Conservation (phyloP, 2,329 filamentous ascomycete species). For the Zymoseptoria tritici region DNA sequence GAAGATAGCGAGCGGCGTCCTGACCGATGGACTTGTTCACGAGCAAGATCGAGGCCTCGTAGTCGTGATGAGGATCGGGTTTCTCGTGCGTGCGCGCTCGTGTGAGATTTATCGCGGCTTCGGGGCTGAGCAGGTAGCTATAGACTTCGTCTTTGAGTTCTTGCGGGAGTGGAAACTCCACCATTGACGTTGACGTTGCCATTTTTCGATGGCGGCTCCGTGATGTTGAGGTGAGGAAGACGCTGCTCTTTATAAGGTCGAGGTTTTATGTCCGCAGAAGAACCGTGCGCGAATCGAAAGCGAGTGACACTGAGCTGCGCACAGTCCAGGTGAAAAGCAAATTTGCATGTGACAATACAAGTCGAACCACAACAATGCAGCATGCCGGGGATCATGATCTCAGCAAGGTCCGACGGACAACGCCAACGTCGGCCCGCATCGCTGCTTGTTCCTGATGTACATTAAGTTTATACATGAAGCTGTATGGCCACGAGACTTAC, state of each 20-base stretch:
- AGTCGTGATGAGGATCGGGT: background rate
- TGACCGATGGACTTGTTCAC: conserved; percentile 1
- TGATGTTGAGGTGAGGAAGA: too few species aligned
- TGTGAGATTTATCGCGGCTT: background rate
- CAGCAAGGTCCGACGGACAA: too few species aligned
- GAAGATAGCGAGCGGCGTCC: background rate
- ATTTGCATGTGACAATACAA: too few species aligned
- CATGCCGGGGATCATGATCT: background rate
- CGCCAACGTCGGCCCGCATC: background rate
- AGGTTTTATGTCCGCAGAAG: too few species aligned
- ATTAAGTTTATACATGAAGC: background rate
- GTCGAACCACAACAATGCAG: too few species aligned
- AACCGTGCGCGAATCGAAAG: too few species aligned
- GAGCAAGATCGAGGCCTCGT: background rate
- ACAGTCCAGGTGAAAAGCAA: too few species aligned
- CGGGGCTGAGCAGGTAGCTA: background rate
- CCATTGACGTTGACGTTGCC: background rate
- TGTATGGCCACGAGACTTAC: background rate
- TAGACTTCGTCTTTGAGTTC: background rate
- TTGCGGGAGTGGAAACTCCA: background rate
- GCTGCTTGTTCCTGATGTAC: background rate
- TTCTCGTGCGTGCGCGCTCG: background rate
- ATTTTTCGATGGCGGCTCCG: too few species aligned
- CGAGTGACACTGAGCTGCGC: too few species aligned
- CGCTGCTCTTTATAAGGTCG: too few species aligned